A percentile compares a stretch with the other conserved stretches of the same genome.
phyloP scores from a whole-genome alignment of 257 asterid species.

The Rubia yunnanensis region DNA sequence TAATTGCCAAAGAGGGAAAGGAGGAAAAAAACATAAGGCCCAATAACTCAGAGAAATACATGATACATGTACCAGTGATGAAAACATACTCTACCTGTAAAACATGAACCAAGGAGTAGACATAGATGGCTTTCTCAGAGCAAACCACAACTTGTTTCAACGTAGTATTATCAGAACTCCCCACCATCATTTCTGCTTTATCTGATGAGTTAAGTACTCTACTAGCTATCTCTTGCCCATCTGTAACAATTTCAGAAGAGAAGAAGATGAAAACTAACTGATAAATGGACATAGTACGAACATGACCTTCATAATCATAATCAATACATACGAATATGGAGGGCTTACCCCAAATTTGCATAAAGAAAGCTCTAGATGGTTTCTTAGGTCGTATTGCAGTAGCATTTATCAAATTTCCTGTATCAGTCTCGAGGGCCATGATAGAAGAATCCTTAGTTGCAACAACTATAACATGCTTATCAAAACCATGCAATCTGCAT shows the following conservation, averaged over 20 bases:
- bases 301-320: not conserved
- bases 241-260: conserved; percentile 17
- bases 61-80: not conserved
- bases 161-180: conserved; percentile 29
- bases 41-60: not conserved
- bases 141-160: conserved; percentile 57
- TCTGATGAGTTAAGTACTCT: conserved; percentile 28
- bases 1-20: conserved; percentile 6
- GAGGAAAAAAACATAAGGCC: conserved; percentile 2
- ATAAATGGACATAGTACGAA: not conserved
- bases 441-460: conserved; percentile 88
- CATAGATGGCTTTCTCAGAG: conserved; percentile 77
- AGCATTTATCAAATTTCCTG: conserved; percentile 62
- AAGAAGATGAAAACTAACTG: conserved; percentile 4
- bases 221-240: conserved; percentile 27
- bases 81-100: conserved; percentile 50
- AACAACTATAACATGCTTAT: conserved; percentile 58
- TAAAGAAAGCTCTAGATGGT: conserved; percentile 69
- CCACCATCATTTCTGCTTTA: conserved; percentile 24
- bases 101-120: conserved; percentile 58
- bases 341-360: conserved; percentile 55
- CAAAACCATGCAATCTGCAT: conserved; percentile 81
- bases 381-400: conserved; percentile 60
- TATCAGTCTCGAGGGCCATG: conserved; percentile 59
- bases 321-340: not conserved